These are phyloP conservation scores for Backusella macrospora DNA, from an alignment of 192 early-diverging fungal genomes.

Conservation along the genomic window DNA sequence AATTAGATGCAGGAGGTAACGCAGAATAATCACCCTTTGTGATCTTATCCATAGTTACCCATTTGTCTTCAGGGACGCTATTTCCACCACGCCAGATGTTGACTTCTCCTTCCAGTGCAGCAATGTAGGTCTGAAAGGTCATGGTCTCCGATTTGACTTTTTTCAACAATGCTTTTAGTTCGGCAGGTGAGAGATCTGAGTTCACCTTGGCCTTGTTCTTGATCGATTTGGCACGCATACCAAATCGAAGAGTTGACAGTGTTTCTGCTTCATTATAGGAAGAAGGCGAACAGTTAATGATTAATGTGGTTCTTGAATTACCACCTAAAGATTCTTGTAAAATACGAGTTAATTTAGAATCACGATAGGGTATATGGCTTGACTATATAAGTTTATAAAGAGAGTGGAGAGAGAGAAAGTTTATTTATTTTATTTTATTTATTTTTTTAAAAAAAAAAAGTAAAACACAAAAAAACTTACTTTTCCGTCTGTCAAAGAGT, in stretches of 20 bases:
- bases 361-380: slow-evolving; percentile 97
- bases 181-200: slow-evolving; percentile 90
- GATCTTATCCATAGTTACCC: slow-evolving; percentile 64
- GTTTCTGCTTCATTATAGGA: slow-evolving; percentile 99
- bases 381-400: slow-evolving; percentile 54
- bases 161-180: slow-evolving; percentile 95
- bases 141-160: slow-evolving; percentile 82
- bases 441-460: not conserved
- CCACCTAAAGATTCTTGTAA: slow-evolving; percentile 99
- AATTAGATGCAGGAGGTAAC: slow-evolving; percentile 43
- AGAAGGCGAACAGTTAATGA: slow-evolving; percentile 99
- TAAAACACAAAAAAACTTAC: slow-evolving; percentile 38
- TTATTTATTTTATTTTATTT: too few relatives aligned
- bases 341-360: slow-evolving; percentile 98
- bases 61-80: slow-evolving; percentile 62
- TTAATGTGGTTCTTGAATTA: slow-evolving; percentile 99
- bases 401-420: not conserved
- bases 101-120: slow-evolving; percentile 87
- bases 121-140: slow-evolving; percentile 82
- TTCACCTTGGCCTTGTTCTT: slow-evolving; percentile 99
- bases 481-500: slow-evolving; percentile 97
- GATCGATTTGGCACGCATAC: slow-evolving; percentile 98
- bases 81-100: slow-evolving; percentile 86
- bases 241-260: slow-evolving; percentile 91
- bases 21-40: slow-evolving; percentile 40